Percentiles rank a stretch among this genome's conserved stretches.
Conservation (phyloP, 805 yeast species). For the Lipomyces lipofer region DNA sequence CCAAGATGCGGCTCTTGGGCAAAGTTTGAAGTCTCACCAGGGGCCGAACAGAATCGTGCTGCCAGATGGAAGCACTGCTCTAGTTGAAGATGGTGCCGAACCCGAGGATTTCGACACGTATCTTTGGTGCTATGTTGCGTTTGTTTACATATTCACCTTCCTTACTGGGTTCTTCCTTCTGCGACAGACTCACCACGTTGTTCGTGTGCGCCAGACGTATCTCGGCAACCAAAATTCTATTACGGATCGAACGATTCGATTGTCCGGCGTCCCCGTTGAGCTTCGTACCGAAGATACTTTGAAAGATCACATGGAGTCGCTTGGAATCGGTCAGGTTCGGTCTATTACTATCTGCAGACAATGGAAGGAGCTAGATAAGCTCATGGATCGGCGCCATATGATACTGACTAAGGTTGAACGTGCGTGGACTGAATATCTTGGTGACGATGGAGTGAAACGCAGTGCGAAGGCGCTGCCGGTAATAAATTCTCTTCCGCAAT, state of each 20-base stretch:
- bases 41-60: neutral
- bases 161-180: conserved; percentile 61
- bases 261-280: conserved; percentile 86
- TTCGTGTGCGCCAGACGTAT: conserved; percentile 71
- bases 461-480: conserved; percentile 23
- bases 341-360: conserved; percentile 79
- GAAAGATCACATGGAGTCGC: conserved; percentile 69
- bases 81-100: neutral
- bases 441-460: conserved; percentile 36
- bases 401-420: conserved; percentile 62
- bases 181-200: conserved; percentile 70
- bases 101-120: conserved; percentile 56
- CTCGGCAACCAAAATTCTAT: conserved; percentile 84
- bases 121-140: conserved; percentile 82
- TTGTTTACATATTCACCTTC: conserved; percentile 82
- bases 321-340: conserved; percentile 78
- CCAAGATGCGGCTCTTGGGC: conserved; percentile 37
- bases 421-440: conserved; percentile 70
- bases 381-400: conserved; percentile 59
- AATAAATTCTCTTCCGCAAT: conserved; percentile 24
- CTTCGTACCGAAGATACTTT: conserved; percentile 70
- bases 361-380: conserved; percentile 71
- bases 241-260: conserved; percentile 81
- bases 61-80: neutral
- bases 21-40: neutral